A percentile compares a stretch with the other conserved stretches of the same genome.
Evolutionary conservation across 2,329 filamentous ascomycete genomes (phyloP).

Genomic region (Amesomyces nigricolor): DNA sequence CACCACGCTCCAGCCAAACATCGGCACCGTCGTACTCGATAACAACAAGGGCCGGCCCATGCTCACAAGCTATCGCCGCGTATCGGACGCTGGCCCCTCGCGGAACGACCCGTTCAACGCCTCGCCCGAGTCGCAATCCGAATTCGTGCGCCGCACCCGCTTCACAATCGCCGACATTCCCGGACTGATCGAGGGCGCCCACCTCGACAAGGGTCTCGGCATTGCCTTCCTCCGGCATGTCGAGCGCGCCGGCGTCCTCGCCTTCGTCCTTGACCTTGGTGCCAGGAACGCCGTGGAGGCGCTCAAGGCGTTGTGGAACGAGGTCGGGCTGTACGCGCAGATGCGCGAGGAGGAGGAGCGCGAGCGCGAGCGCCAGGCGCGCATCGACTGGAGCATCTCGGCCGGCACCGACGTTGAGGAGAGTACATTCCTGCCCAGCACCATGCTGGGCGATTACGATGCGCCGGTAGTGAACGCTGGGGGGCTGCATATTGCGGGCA

Average conservation of each 20-base stretch:
- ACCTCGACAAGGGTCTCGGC: slow-evolving; percentile 85
- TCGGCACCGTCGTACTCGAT: slow-evolving; percentile 92
- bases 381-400: slow-evolving; percentile 54
- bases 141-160: slow-evolving; percentile 58
- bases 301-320: slow-evolving; percentile 78
- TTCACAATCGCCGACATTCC: slow-evolving; percentile 97
- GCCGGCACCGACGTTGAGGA: slow-evolving; percentile 34
- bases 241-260: slow-evolving; percentile 85
- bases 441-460: slow-evolving; percentile 29
- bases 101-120: slow-evolving; percentile 30
- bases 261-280: slow-evolving; percentile 84
- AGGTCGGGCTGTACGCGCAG: slow-evolving; percentile 81
- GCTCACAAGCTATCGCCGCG: slow-evolving; percentile 36
- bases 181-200: slow-evolving; percentile 84
- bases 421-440: slow-evolving; percentile 17
- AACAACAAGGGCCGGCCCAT: slow-evolving; percentile 71
- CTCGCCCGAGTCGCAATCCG: slow-evolving; percentile 39
- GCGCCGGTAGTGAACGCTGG: slow-evolving; percentile 30
- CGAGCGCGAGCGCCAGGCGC: slow-evolving; percentile 53
- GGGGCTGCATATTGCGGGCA: slow-evolving; percentile 74
- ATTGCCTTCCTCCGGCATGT: slow-evolving; percentile 91
- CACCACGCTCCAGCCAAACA: slow-evolving; percentile 89
- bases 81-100: slow-evolving; percentile 36
- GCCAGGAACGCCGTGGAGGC: slow-evolving; percentile 73
- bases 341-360: slow-evolving; percentile 68